Evolutionary conservation across 352 stramenopile species (phyloP).

Genomic region (Phytopythium delawarense): DNA sequence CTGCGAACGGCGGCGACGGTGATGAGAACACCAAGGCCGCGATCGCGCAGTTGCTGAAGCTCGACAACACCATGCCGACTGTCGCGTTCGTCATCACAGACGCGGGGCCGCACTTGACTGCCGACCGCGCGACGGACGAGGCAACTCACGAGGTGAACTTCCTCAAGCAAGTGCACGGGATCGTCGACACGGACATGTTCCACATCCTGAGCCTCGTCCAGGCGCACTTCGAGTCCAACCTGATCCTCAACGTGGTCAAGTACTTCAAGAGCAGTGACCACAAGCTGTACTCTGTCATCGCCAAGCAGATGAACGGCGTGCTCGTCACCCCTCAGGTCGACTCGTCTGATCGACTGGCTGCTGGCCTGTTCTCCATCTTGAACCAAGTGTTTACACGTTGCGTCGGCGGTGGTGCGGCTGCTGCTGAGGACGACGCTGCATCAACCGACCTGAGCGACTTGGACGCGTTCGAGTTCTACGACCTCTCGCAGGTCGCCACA

Average conservation of each 20-base stretch:
- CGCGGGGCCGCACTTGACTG: constrained; percentile 43
- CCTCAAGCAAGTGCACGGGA: constrained; percentile 40
- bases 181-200: constrained; percentile 54
- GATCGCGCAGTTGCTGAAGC: constrained; percentile 39
- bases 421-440: constrained; percentile 4
- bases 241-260: constrained; percentile 66
- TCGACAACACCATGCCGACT: constrained; percentile 48
- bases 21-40: constrained; percentile 70
- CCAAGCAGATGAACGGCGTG: constrained; percentile 55
- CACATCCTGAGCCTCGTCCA: constrained; percentile 38
- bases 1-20: constrained; percentile 48
- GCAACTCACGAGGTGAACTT: constrained; percentile 34
- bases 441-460: constrained; percentile 15
- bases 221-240: constrained; percentile 44
- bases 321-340: constrained; percentile 46
- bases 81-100: constrained; percentile 71
- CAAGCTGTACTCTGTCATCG: constrained; percentile 46
- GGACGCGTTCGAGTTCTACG: constrained; percentile 51
- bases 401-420: constrained; percentile 9
- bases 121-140: constrained; percentile 26
- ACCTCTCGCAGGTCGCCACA: constrained; percentile 28
- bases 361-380: constrained; percentile 48
- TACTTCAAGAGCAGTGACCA: constrained; percentile 52
- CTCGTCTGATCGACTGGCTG: constrained; percentile 25
- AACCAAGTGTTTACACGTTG: constrained; percentile 46